Base-by-base conservation (phyloP, 139 green algal species). In the Chlamydomonas applanata region DNA sequence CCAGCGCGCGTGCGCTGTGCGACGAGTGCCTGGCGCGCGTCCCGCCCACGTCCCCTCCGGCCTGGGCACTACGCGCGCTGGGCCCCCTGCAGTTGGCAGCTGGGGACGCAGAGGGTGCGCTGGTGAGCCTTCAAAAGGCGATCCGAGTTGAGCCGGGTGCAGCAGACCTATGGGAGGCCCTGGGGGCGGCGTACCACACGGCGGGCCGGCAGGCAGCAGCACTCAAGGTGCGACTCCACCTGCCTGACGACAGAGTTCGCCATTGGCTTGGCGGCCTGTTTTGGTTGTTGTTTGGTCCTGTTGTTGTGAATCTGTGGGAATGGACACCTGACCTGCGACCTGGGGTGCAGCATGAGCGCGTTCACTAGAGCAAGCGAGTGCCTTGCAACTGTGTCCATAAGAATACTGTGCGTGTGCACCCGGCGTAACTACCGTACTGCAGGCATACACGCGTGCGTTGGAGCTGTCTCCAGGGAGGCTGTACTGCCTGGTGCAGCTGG, bases 111-210 rank as follows among this genome's bases (percentile, higher is more conserved):
- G 81, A 85, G 66, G 74, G 44, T 45, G 86, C 79, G 1, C 62
- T 89, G 7, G 11, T 49, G 0, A 63, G 64, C 44, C 79, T 85
- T 65, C 83, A 93, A 81, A 52, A 64, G 14, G 88, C 76, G 2
- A 64, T 93, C 4, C 78, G 85, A 3, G 68, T 30, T 22, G 71
- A 79, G 30, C 69, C 76, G 29, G 53, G 20, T 7, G 62, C 85
- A 59, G 73, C 85, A 59, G 79, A 77, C 19, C 64, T 88, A 25
- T 96, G 91, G 91, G 89, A 94, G 76, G 87, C 73, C 0, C 80
- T 96, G 72, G 91, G 69, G 1, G 70, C 74, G 0, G 74, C 83
- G 0, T 93, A 91, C 74, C 82, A 89, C 80, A 52, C 53, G 29
- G 56, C 90, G 34, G 73, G 86, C 44, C 72, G 82, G 7, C 75